Base-by-base conservation (phyloP, 148 eudicot species). In the Chenopodium suecicum region DNA sequence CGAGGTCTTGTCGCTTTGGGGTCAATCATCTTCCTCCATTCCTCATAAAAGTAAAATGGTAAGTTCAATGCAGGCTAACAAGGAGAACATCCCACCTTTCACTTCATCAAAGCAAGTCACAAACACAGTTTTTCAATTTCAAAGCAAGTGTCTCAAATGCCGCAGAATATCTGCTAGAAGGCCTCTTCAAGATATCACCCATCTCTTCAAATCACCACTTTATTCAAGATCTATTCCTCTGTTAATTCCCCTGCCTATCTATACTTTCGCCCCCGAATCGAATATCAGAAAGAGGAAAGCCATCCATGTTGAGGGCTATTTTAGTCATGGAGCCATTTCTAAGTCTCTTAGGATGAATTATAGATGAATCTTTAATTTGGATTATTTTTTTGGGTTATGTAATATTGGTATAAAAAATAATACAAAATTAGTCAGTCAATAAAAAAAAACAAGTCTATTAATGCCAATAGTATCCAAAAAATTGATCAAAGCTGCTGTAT, bases 141-240 rank as follows among this genome's bases (percentile, higher is more conserved):
- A 73, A 5, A 37, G 34, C 22, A 83, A 83, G 73, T 11, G 60
- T 11, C 25, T 34, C 37, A 79, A 46, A 79, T 54, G 60, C 25
- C 78, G 82, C 4, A 65, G 41, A 66, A 7, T 73, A 37, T 0
- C 7, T 12, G n/a, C 70, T 9, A 58, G 85, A 73, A 66, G 23
- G 2, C 85, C 85, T 17, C 82, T 83, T 74, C 68, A 73, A 74
- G 86, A 83, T 6, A 83, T 83, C 9, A 83, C 86, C 48, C 79
- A 79, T n/a, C 82, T 79, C 71, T 79, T 79, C 29, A 48, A 60
- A 4, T 7, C 41, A 67, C 75, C 82, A 58, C 22, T 12, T 29
- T 3, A 31, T 50, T 75, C 37, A 3, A 47, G 66, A 54, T 34
- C 73, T 52, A 29, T 14, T 73, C 64, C 78, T 29, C 71, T 80